These are phyloP conservation scores for Vitis amurensis DNA, from an alignment of 164 flowering plant genomes.

Conservation along the genomic window DNA sequence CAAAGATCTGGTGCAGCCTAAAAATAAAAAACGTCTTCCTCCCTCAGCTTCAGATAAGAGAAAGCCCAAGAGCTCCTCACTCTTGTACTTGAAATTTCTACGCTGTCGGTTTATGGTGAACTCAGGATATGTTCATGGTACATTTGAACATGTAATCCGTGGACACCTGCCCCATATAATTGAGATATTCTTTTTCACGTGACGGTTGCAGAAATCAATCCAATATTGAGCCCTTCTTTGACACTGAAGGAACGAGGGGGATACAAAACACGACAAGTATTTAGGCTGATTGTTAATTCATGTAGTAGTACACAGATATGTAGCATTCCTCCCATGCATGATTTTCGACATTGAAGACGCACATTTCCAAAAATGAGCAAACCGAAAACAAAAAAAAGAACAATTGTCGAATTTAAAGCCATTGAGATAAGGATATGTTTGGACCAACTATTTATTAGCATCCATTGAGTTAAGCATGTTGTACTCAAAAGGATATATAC, in stretches of 20 bases:
- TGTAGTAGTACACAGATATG: neutral
- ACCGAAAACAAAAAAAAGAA: neutral
- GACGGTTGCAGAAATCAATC: neutral
- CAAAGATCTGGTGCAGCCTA: too few relatives aligned
- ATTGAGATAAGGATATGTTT: neutral
- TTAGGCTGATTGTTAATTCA: neutral
- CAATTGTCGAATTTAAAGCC: neutral
- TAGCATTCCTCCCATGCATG: constrained; percentile 9
- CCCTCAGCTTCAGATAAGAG: too few relatives aligned
- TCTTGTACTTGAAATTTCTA: too few relatives aligned
- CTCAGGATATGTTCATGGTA: too few relatives aligned
- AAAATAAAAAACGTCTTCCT: too few relatives aligned
- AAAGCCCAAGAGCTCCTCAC: too few relatives aligned
- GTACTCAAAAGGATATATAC: too few relatives aligned
- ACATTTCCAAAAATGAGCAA: neutral
- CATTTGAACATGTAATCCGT: too few relatives aligned
- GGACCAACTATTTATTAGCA: neutral
- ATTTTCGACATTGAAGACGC: constrained; percentile 4
- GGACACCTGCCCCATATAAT: constrained; percentile 9
- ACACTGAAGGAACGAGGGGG: neutral
- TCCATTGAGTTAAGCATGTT: neutral
- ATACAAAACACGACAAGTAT: neutral
- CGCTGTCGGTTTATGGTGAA: too few relatives aligned
- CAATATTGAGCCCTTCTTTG: neutral
- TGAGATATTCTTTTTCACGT: neutral